Conservation (phyloP, 768 basidiomycete species). For the Leccinum broughii region DNA sequence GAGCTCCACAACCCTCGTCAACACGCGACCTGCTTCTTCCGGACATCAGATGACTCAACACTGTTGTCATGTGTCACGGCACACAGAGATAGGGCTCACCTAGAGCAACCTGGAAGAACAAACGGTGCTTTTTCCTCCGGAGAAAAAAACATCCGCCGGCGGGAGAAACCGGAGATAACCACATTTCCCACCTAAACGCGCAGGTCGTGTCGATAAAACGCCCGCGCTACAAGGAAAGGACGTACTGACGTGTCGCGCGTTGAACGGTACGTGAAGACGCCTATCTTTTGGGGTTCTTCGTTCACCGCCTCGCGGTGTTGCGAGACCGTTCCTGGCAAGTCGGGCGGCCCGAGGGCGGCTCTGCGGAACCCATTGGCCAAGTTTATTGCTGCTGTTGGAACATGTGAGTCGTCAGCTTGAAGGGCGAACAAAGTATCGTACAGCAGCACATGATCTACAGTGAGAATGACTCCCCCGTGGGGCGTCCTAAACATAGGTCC, state of each 20-base stretch:
- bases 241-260: background rate
- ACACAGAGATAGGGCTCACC: slow-evolving; percentile 2
- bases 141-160: background rate
- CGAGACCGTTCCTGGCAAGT: background rate
- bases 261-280: background rate
- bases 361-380: background rate
- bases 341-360: background rate
- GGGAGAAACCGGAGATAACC: background rate
- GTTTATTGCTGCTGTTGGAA: background rate
- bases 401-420: slow-evolving; percentile 2
- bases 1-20: background rate
- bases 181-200: background rate
- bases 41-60: slow-evolving; percentile 19
- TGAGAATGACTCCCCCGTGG: background rate
- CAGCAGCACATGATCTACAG: background rate
- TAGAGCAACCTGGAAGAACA: slow-evolving; percentile 1
- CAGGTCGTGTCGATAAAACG: background rate
- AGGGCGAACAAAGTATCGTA: slow-evolving; percentile 5
- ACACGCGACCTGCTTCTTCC: slow-evolving; percentile 2
- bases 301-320: background rate
- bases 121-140: background rate
- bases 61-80: slow-evolving; percentile 8
- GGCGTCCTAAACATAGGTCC: slow-evolving; percentile 9
- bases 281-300: slow-evolving; percentile 3
- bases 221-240: background rate